A percentile compares a stretch with the other conserved stretches of the same genome.
Evolutionary conservation across 306 rosid genomes (phyloP).

Genomic region (Hippophae gyantsensis): DNA sequence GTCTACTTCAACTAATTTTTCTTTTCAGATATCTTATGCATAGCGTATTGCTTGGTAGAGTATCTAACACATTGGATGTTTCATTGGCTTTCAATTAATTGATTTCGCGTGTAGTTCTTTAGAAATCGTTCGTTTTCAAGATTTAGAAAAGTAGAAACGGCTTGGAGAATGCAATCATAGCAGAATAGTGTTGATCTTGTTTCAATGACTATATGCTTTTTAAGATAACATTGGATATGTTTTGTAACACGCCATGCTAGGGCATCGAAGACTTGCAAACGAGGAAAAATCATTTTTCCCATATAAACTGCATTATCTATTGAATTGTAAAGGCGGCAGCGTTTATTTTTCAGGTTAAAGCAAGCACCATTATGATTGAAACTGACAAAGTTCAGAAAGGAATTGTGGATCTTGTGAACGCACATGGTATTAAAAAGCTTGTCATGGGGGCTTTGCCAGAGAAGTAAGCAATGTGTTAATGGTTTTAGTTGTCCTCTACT

Average conservation of each 20-base stretch:
- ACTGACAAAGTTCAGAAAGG: conserved; percentile 61
- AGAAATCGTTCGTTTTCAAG: no score
- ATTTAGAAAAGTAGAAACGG: no score
- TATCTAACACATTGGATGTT: neutral
- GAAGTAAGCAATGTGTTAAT: conserved; percentile 43
- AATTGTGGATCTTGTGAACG: conserved; percentile 55
- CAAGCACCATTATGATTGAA: conserved; percentile 40
- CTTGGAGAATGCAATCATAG: no score
- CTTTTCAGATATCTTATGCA: neutral
- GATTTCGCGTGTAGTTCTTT: no score
- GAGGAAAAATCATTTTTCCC: neutral
- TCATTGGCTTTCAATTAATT: no score
- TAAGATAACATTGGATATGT: no score
- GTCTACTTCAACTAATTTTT: conserved; percentile 20
- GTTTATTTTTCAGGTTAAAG: conserved; percentile 46
- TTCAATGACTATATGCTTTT: no score
- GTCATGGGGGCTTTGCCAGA: conserved; percentile 63
- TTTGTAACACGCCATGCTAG: neutral
- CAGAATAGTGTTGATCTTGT: no score
- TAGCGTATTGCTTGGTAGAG: neutral
- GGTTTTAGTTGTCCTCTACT: conserved; percentile 8
- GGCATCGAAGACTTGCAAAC: neutral
- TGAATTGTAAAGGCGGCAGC: conserved; percentile 2
- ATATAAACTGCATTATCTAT: conserved; percentile 1
- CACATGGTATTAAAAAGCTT: conserved; percentile 54